Conservation (phyloP, 371 early-diverging fungal genomes). For the Mortierella sp. region DNA sequence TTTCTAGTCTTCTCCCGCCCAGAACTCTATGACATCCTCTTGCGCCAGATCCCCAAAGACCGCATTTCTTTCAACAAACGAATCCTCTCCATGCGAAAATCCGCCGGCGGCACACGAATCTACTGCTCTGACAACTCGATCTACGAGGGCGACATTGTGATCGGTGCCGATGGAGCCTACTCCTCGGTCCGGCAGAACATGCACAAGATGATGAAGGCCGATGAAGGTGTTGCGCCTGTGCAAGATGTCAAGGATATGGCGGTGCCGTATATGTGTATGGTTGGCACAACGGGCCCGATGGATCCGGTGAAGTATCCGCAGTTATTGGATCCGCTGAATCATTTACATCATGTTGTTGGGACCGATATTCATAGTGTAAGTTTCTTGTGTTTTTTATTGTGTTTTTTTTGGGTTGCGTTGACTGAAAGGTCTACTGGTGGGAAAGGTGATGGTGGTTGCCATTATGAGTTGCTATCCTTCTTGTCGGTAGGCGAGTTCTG, state of each 20-base stretch:
- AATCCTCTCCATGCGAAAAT: not conserved
- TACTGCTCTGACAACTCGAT: constrained; percentile 17
- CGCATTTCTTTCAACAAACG: constrained; percentile 1
- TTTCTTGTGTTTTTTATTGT: not conserved
- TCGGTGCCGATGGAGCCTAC: constrained; percentile 27
- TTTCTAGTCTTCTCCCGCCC: constrained; percentile 13
- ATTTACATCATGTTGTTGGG: constrained; percentile 3
- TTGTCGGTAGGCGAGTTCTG: no score
- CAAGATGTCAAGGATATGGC: not conserved
- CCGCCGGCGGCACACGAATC: not conserved
- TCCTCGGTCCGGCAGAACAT: constrained; percentile 9
- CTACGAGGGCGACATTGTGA: constrained; percentile 17
- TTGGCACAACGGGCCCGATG: not conserved
- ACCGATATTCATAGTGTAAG: not conserved
- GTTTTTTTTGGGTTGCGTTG: not conserved
- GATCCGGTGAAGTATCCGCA: not conserved
- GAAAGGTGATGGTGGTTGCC: no score
- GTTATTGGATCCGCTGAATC: not conserved
- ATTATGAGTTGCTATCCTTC: no score
- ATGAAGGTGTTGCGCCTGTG: not conserved
- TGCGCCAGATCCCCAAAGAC: not conserved
- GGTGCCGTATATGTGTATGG: constrained; percentile 5
- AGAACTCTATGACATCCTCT: constrained; percentile 1
- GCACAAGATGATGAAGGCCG: constrained; percentile 10
- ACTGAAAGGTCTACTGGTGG: not conserved